Conservation (phyloP, 345 rosid species). For the Kandelia obovata region DNA sequence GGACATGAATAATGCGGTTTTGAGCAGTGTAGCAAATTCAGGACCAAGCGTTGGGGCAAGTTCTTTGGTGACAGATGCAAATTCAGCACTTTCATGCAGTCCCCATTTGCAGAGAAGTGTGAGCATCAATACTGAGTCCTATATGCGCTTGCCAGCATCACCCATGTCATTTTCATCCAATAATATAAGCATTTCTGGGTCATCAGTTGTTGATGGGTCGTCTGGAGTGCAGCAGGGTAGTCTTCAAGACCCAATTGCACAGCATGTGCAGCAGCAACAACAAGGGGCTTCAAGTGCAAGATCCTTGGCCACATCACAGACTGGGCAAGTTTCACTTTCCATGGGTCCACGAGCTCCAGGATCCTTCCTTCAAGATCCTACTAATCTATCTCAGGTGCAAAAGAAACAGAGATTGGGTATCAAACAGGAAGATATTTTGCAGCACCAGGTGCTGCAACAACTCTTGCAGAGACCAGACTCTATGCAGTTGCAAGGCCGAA, state of each 20-base stretch:
- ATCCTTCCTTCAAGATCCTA: slow-evolving; percentile 70
- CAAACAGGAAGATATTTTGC: slow-evolving; percentile 86
- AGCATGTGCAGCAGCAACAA: slow-evolving; percentile 52
- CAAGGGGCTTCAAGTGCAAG: slow-evolving; percentile 75
- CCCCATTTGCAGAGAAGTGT: slow-evolving; percentile 92
- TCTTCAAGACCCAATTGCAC: slow-evolving; percentile 63
- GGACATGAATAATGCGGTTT: slow-evolving; percentile 70
- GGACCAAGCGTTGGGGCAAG: slow-evolving; percentile 95
- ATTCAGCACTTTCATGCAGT: slow-evolving; percentile 86
- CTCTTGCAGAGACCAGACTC: slow-evolving; percentile 80
- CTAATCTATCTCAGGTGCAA: slow-evolving; percentile 56
- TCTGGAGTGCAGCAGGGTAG: slow-evolving; percentile 63
- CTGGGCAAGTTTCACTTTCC: slow-evolving; percentile 55
- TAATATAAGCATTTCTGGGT: slow-evolving; percentile 82
- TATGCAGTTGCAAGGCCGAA: slow-evolving; percentile 67
- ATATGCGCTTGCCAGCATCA: slow-evolving; percentile 92
- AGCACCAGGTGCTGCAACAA: slow-evolving; percentile 77
- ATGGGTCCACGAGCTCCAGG: slow-evolving; percentile 61
- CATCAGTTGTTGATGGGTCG: slow-evolving; percentile 82
- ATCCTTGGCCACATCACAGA: slow-evolving; percentile 59
- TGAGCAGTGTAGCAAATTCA: slow-evolving; percentile 82
- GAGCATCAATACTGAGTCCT: slow-evolving; percentile 86
- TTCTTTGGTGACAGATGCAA: slow-evolving; percentile 92
- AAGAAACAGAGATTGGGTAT: slow-evolving; percentile 80
- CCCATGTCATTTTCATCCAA: slow-evolving; percentile 95